These are phyloP conservation scores for Hymenoscyphus linearis DNA, from an alignment of 2,329 filamentous ascomycete species.

Conservation along the genomic window DNA sequence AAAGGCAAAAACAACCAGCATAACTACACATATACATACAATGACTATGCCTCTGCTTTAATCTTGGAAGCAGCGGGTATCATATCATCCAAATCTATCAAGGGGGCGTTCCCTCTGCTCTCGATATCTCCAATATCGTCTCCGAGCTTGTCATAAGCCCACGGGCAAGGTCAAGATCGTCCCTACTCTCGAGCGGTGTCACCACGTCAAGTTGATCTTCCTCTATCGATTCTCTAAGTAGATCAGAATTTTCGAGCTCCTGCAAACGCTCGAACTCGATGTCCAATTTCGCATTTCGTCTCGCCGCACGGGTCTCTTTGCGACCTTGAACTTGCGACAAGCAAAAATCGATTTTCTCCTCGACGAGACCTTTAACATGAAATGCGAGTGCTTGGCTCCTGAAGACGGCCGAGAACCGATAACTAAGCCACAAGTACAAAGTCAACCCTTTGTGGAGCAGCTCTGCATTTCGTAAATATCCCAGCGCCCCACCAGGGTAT, in stretches of 20 bases:
- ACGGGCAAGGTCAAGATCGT: background rate
- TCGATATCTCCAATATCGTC: background rate
- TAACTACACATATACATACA: background rate
- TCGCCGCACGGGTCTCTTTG: background rate
- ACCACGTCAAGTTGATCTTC: background rate
- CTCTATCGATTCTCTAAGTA: background rate
- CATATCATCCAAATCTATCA: background rate
- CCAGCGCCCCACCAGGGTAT: constrained; percentile 34
- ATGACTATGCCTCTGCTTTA: background rate
- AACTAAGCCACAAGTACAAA: constrained; percentile 89
- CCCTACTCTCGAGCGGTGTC: background rate
- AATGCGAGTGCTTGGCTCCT: constrained; percentile 68
- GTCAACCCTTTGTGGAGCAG: constrained; percentile 75
- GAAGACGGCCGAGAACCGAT: constrained; percentile 79
- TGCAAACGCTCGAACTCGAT: background rate
- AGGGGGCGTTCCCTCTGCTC: background rate
- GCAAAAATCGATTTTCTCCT: constrained; percentile 57
- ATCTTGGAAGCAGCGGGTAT: background rate
- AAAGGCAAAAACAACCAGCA: background rate
- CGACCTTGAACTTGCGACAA: background rate
- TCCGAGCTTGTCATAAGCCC: background rate
- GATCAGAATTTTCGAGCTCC: background rate
- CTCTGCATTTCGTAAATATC: constrained; percentile 63
- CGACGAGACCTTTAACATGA: constrained; percentile 72
- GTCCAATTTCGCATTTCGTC: background rate